Conservation (phyloP, 106 monocot genomes). For the Triglochin maritima region DNA sequence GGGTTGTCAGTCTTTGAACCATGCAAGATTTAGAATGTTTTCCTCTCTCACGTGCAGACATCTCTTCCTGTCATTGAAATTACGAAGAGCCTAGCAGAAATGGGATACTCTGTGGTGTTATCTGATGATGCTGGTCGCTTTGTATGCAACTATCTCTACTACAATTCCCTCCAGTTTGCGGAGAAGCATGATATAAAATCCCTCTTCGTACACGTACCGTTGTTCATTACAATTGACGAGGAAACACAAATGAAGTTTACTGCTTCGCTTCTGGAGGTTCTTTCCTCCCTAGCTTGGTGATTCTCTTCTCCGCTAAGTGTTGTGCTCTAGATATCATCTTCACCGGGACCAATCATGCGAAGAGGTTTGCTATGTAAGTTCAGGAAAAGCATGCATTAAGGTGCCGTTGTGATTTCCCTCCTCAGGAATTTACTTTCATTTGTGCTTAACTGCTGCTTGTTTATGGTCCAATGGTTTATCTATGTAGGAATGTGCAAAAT, state of each 20-base stretch:
- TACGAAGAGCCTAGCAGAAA: constrained; percentile 25
- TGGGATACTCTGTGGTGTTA: constrained; percentile 47
- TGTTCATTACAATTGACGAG: constrained; percentile 70
- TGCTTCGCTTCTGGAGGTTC: constrained; percentile 70
- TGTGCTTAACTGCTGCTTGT: not conserved
- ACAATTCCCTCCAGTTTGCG: constrained; percentile 71
- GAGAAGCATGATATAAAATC: constrained; percentile 60
- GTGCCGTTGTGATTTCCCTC: not conserved
- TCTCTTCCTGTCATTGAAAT: constrained; percentile 47
- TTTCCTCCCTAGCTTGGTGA: constrained; percentile 33
- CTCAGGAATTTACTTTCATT: not conserved
- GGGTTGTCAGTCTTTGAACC: too few relatives aligned
- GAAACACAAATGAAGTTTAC: constrained; percentile 77
- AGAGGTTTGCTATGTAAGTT: too few relatives aligned
- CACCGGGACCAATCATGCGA: too few relatives aligned
- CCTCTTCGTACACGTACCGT: constrained; percentile 88
- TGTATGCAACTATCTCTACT: constrained; percentile 85
- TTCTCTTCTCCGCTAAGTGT: not conserved
- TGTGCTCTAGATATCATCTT: too few relatives aligned
- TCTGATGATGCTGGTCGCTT: constrained; percentile 75
- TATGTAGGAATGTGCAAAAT: too few relatives aligned
- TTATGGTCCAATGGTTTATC: too few relatives aligned
- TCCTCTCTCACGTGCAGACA: constrained; percentile 31
- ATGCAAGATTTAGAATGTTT: not conserved
- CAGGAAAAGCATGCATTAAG: not conserved